These are phyloP conservation scores for Lasiosphaeria hispida DNA, from an alignment of 495 filamentous ascomycete genomes.

Conservation along the genomic window DNA sequence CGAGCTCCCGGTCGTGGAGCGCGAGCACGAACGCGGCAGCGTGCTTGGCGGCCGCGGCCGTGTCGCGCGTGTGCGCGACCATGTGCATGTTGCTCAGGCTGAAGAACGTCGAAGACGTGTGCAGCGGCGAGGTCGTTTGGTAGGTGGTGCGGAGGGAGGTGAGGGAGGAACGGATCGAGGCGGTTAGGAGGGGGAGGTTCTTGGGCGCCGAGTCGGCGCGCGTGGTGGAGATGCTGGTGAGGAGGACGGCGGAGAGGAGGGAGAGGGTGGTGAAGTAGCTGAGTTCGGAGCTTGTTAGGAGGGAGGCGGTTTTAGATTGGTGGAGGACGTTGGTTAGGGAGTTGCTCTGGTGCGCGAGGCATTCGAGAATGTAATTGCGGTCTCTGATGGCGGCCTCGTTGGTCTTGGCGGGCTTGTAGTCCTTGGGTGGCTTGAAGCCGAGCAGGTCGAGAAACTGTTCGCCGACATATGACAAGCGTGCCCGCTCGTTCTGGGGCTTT, in stretches of 20 bases:
- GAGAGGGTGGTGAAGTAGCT: slow-evolving; percentile 30
- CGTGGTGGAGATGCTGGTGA: slow-evolving; percentile 26
- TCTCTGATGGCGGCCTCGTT: slow-evolving; percentile 33
- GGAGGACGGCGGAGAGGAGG: slow-evolving; percentile 22
- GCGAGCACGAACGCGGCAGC: slow-evolving; percentile 31
- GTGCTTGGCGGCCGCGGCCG: slow-evolving; percentile 35
- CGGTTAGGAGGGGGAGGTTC: slow-evolving; percentile 10
- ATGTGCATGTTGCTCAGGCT: slow-evolving; percentile 23
- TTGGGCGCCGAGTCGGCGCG: slow-evolving; percentile 19
- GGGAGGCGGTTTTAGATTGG: slow-evolving; percentile 10
- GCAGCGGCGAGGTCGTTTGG: not conserved
- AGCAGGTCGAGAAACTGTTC: slow-evolving; percentile 46
- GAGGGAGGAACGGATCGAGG: slow-evolving; percentile 20
- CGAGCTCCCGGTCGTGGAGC: slow-evolving; percentile 36
- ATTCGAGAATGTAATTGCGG: slow-evolving; percentile 33
- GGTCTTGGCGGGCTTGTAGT: slow-evolving; percentile 39
- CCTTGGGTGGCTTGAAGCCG: slow-evolving; percentile 40
- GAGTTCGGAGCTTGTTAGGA: slow-evolving; percentile 25
- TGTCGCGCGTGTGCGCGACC: slow-evolving; percentile 37
- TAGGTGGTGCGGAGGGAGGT: slow-evolving; percentile 21
- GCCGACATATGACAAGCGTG: slow-evolving; percentile 39
- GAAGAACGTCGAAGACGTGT: not conserved
- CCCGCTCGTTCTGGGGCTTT: slow-evolving; percentile 33
- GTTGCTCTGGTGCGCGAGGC: slow-evolving; percentile 27
- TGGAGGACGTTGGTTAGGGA: slow-evolving; percentile 35